Base-by-base conservation (phyloP, 1,284 basidiomycete genomes). In the Leccinum angustisporum region DNA sequence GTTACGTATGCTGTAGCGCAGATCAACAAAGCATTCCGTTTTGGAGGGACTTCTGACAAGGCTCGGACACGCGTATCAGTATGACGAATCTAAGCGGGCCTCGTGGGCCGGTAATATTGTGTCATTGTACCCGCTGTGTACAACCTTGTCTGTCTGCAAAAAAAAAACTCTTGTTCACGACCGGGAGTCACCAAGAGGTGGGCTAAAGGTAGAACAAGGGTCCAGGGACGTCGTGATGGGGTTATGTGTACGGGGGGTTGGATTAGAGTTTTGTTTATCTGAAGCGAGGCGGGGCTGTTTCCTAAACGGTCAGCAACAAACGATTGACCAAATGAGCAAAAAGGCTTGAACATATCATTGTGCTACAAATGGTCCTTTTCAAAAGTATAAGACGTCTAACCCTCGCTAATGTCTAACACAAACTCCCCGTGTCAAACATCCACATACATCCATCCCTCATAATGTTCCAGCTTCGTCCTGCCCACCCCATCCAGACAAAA, bases 401-500 rank as follows among this genome's bases (percentile, higher is more conserved):
- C 52, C 59, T 50, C 64, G 57, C 58, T 36, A 64, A 70, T 58
- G n/a, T 65, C 62, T 55, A 57, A 66, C 50, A 64, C 67, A 58
- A 57, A 61, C 70, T 70, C 58, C 61, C 56, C 58, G 54, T 54
- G 58, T 62, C 40, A 59, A 58, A 65, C 63, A 48, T 52, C 53
- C 62, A 48, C 70, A 57, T 61, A 60, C 63, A 68, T 60, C n/a
- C 36, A 36, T 30, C 14, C 56, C 38, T 62, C 64, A 71, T 65
- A 64, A 73, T 73, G 72, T 75, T 76, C 65, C 72, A 73, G 60
- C 70, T 73, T 64, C 72, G 71, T 54, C 73, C 72, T 46, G 73
- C 75, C 27, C 72, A 73, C 65, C 72, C 75, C 43, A 76, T 70
- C 33, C 75, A 75, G 62, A 73, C 72, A 61, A 73, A 73, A 75